Conservation (phyloP, 2,329 filamentous ascomycete species). For the Penicillium sp. region DNA sequence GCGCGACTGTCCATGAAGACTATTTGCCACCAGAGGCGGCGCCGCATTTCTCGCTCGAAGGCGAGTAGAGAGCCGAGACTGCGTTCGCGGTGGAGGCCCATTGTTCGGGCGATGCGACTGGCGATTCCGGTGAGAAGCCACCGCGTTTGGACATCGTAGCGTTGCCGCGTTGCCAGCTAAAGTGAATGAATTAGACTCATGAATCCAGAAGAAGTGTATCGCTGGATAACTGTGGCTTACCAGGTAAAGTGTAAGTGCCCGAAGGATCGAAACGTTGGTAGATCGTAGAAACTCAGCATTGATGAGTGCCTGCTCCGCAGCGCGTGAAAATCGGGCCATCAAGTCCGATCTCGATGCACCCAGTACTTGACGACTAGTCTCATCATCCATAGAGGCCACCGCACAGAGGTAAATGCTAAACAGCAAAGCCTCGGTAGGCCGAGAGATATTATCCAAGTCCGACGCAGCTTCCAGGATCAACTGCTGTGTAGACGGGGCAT, state of each 20-base stretch:
- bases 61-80: not conserved
- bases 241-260: not conserved
- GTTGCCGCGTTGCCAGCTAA: not conserved
- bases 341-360: not conserved
- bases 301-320: not conserved
- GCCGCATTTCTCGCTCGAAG: not conserved
- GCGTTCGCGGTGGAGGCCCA: slow-evolving; percentile 1
- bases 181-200: not conserved
- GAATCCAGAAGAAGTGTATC: not conserved
- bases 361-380: not conserved
- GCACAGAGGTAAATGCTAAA: not conserved
- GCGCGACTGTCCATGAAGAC: slow-evolving; percentile 4
- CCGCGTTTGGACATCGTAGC: not conserved
- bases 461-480: not conserved
- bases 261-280: not conserved
- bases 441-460: not conserved
- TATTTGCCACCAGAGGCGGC: slow-evolving; percentile 2
- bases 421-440: not conserved
- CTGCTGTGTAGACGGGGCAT: not conserved
- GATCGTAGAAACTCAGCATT: slow-evolving; percentile 1
- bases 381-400: slow-evolving; percentile 2
- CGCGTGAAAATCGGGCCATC: not conserved
- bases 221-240: not conserved
- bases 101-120: not conserved
- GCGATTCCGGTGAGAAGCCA: not conserved